phyloP scores from a whole-genome alignment of 257 asterid species.

The Petunia axillaris region DNA sequence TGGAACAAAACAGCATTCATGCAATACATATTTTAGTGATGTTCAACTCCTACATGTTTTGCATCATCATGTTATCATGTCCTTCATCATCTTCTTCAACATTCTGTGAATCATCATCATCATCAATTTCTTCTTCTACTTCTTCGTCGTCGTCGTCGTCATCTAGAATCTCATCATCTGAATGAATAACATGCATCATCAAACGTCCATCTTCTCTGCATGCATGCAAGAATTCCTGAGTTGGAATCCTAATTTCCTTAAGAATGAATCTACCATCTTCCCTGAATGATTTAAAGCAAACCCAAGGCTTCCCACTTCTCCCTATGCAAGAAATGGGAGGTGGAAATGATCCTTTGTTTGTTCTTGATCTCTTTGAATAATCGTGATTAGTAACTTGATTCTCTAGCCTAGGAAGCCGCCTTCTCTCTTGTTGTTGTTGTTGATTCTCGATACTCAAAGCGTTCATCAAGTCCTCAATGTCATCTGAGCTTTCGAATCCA shows the following conservation, averaged over 20 bases:
- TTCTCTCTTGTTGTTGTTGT: conserved; percentile 26
- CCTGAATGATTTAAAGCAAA: conserved; percentile 57
- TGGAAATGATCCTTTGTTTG: conserved; percentile 47
- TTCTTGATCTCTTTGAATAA: conserved; percentile 45
- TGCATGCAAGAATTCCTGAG: conserved; percentile 72
- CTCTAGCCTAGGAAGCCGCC: neutral
- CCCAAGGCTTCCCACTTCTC: conserved; percentile 74
- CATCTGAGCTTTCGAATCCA: conserved; percentile 77
- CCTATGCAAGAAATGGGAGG: conserved; percentile 91
- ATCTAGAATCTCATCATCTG: conserved; percentile 62
- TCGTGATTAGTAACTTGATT: conserved; percentile 30
- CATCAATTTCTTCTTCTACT: neutral
- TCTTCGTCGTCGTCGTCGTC: conserved; percentile 39
- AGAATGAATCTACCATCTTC: conserved; percentile 82
- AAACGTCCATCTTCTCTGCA: conserved; percentile 81
- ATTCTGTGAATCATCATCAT: neutral
- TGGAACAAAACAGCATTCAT: conserved; percentile 16
- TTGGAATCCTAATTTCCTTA: conserved; percentile 67
- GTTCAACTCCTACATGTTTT: conserved; percentile 26
- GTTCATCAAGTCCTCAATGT: conserved; percentile 47
- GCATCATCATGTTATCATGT: conserved; percentile 24
- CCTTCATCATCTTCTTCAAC: conserved; percentile 21
- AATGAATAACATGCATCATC: conserved; percentile 54
- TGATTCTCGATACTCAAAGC: conserved; percentile 38
- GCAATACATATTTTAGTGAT: neutral